A percentile compares a stretch with the other conserved stretches of the same genome.
phyloP scores from a whole-genome alignment of 176 grass and related monocot species.

The Poa annua region DNA sequence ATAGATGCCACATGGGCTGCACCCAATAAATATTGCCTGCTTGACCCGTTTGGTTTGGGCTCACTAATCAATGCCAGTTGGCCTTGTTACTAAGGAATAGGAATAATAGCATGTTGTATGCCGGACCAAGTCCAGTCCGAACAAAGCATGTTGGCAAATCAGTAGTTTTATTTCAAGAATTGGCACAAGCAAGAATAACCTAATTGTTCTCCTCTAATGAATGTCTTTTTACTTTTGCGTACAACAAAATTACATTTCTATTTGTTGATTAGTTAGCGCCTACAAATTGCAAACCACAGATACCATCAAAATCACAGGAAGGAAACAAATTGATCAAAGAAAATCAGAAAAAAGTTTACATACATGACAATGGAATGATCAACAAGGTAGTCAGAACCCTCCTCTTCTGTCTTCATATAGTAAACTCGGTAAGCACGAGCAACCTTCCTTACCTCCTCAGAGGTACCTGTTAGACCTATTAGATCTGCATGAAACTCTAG shows the following conservation, averaged over 20 bases:
- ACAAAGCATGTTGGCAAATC: neutral
- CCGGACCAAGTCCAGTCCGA: neutral
- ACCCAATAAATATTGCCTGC: slow-evolving; percentile 17
- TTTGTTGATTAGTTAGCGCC: neutral
- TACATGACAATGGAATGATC: slow-evolving; percentile 99
- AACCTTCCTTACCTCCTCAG: slow-evolving; percentile 73
- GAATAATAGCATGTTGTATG: neutral
- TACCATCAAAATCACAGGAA: neutral
- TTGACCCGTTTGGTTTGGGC: slow-evolving; percentile 10
- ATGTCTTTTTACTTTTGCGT: neutral
- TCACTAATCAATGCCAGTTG: slow-evolving; percentile 1
- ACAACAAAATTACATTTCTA: neutral
- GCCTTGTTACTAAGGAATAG: neutral
- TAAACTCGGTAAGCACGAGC: slow-evolving; percentile 84
- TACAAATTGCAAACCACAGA: neutral
- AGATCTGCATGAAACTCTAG: slow-evolving; percentile 64
- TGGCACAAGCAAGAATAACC: neutral
- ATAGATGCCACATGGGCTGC: slow-evolving; percentile 19
- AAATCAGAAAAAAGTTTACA: neutral
- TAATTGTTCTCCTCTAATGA: slow-evolving; percentile 15
- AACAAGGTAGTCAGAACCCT: slow-evolving; percentile 92
- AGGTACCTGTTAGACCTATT: slow-evolving; percentile 75
- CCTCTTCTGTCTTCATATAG: slow-evolving; percentile 93
- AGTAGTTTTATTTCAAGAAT: slow-evolving; percentile 5
- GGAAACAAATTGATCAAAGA: neutral